Base-by-base conservation (phyloP, 441 rosid species). In the Pelargonium cotyledonis region DNA sequence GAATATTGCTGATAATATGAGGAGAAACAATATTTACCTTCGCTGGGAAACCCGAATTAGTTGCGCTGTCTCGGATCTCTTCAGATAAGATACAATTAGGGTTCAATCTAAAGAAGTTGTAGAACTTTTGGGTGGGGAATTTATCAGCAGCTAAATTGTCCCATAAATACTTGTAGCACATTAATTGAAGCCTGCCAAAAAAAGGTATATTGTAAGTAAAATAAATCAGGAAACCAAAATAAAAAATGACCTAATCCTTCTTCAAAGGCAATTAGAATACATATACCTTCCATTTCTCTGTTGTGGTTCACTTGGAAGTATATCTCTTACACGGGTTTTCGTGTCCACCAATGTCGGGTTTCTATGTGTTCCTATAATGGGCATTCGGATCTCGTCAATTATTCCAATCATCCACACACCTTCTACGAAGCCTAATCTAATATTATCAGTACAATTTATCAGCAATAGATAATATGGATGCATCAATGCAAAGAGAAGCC, bases 111-210 rank as follows among this genome's bases (percentile, higher is more conserved):
- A 85, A 88, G 73, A 71, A 83, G 68, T 78, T 63, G 41, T 77
- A 85, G 67, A 88, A 88, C 29, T 68, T 60, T 41, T 43, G 35
- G 5, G 76, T 51, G 0, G 91, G 88, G 67, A 92, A 92, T 43
- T 75, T 78, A 72, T 68, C 79, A 44, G 78, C 74, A 29, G 81
- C 92, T 69, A 84, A 62, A 67, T 77, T 79, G 75, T 92, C 98
- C 93, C 95, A 92, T 78, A 90, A 71, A 70, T 78, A 72, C 81
- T 90, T 92, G 84, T 92, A 92, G 76, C 90, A 85, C 98, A 90
- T 90, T 57, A 92, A 75, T 57, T 92, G 96, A 67, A 92, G 77
- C 83, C 98, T 92, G 83, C 35, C 63, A 76, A 66, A 19, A 53
- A 15, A 35, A 26, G 23, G 53, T 68, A 16, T 53, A 53, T 49